A percentile compares a stretch with the other conserved stretches of the same genome.
These are phyloP conservation scores for Talinum fruticosum DNA, from an alignment of 148 eudicot species.

Conservation along the genomic window DNA sequence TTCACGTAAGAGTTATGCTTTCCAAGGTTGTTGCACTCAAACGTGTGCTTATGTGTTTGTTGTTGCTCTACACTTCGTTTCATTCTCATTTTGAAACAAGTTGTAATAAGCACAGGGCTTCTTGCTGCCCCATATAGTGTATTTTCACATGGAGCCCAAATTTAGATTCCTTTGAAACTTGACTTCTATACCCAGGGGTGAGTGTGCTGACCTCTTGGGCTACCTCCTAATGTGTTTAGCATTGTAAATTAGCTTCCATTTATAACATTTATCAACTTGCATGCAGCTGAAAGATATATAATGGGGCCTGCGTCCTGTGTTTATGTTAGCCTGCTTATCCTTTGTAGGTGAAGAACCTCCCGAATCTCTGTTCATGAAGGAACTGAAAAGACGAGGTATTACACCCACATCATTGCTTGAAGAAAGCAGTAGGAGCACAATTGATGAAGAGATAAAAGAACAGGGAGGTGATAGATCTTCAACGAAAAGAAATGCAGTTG, in stretches of 20 bases:
- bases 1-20: background rate
- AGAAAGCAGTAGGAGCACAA: slow-evolving; percentile 49
- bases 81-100: background rate
- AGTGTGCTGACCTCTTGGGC: background rate
- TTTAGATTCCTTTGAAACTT: background rate
- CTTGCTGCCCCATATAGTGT: background rate
- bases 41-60: background rate
- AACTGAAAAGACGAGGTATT: slow-evolving; percentile 79
- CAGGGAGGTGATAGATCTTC: slow-evolving; percentile 59
- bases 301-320: background rate
- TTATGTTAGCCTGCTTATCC: background rate
- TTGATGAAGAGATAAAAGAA: slow-evolving; percentile 53
- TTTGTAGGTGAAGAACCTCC: slow-evolving; percentile 90
- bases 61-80: background rate
- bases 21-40: background rate
- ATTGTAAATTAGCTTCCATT: background rate
- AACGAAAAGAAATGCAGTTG: slow-evolving; percentile 53
- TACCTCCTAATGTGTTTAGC: background rate
- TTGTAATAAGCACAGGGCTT: background rate
- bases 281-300: background rate
- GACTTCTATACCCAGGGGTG: background rate
- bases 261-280: background rate
- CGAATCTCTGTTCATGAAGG: slow-evolving; percentile 95
- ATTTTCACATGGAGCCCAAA: background rate
- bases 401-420: slow-evolving; percentile 84